phyloP scores from a whole-genome alignment of 352 stramenopile genomes.

The Phytophthora hybrid region DNA sequence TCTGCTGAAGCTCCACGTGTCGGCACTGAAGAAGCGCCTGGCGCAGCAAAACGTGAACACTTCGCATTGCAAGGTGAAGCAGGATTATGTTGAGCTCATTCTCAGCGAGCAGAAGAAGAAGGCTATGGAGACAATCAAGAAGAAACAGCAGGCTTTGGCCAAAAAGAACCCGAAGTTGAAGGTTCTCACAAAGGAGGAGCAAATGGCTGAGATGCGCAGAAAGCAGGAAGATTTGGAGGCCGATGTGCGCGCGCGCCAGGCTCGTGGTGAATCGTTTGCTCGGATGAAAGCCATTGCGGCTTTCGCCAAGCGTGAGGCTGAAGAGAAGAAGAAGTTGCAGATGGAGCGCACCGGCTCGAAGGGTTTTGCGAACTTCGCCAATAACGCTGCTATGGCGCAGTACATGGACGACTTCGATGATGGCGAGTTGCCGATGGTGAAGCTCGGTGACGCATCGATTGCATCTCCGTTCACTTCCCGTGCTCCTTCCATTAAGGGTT shows the following conservation, averaged over 20 bases:
- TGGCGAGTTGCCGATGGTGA: constrained; percentile 96
- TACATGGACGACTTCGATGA: constrained; percentile 94
- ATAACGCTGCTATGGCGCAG: constrained; percentile 87
- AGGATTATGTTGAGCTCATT: constrained; percentile 84
- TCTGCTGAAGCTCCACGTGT: constrained; percentile 88
- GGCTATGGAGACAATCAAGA: constrained; percentile 62
- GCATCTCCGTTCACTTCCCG: constrained; percentile 99
- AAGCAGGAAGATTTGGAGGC: constrained; percentile 86
- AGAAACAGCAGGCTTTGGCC: constrained; percentile 56
- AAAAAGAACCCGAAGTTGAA: constrained; percentile 72
- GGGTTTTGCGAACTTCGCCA: constrained; percentile 89
- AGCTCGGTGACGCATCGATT: constrained; percentile 99
- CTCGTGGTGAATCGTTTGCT: constrained; percentile 87
- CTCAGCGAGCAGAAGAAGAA: constrained; percentile 71
- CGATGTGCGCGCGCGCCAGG: constrained; percentile 78
- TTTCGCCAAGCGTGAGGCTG: constrained; percentile 86
- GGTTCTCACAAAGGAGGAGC: constrained; percentile 82
- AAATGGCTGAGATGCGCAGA: constrained; percentile 83
- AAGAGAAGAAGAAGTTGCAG: constrained; percentile 70
- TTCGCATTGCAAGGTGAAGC: constrained; percentile 79
- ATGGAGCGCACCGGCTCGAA: constrained; percentile 79
- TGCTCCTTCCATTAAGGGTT: constrained; percentile 92
- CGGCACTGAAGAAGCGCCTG: constrained; percentile 86
- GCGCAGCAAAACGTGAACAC: constrained; percentile 73
- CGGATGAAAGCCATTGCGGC: constrained; percentile 87